Base-by-base conservation (phyloP, 2,329 filamentous ascomycete species). In the Chaetomiaceae sp. region DNA sequence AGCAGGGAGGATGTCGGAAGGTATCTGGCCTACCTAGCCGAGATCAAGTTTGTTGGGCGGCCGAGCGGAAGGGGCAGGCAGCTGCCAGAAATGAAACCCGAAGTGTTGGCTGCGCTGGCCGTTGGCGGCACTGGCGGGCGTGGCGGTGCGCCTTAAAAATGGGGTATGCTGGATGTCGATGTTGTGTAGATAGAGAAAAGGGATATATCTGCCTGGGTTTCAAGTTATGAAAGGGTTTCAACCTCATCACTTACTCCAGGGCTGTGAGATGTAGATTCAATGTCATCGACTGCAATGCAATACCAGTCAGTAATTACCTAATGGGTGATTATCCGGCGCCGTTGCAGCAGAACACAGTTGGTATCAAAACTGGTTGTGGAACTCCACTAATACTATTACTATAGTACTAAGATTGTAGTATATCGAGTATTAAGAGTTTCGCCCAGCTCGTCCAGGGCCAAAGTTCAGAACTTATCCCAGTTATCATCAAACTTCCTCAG, bases 11-110 rank as follows among this genome's bases (percentile, higher is more conserved):
- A 78, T 32, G 76, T 87, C 14, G 85, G 84, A 4, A 67, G 79
- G 16, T 89, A 86, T 64, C 67, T 86, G 46, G 74, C 78, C 25
- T 89, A 85, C 63, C 69, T 89, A 33, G 75, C 81, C 3, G 76
- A 77, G 55, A 75, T 82, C 57, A 81, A 81, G 5, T 89, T 88
- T 68, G 75, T 89, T 65, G 71, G 73, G 4, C 61, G 65, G 45
- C 79, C 80, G 1, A 61, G 64, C 0, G 65, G 59, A 20, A 63
- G 63, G 47, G 68, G 68, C 16, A 56, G 68, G 36, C 60, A 58
- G 43, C 47, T 71, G 51, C 69, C 69, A 2, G 61, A 63, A 43
- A 64, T 70, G 34, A 59, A 59, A 42, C 60, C 63, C 1, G 65
- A 68, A 25, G 64, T 67, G n/a, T 29, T 61, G 34, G 36, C 58